These are phyloP conservation scores for Septoria linicola DNA, from an alignment of 2,329 filamentous ascomycete genomes.

Conservation along the genomic window DNA sequence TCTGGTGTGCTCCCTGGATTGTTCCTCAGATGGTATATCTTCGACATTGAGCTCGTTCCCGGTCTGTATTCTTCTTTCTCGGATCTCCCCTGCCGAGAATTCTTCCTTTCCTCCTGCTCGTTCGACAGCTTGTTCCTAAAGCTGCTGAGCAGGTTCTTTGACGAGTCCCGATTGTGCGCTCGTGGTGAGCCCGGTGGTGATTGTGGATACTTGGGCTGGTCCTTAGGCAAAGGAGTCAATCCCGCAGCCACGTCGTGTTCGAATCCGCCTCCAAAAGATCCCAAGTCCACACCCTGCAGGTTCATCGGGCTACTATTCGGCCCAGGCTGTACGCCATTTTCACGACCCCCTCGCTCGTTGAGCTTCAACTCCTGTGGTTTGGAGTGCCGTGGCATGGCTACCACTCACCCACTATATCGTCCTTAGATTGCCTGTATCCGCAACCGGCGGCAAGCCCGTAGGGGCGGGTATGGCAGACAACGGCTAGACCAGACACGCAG, in stretches of 20 bases:
- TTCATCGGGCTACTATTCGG: slow-evolving; percentile 38
- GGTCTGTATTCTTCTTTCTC: slow-evolving; percentile 35
- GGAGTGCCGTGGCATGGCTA: slow-evolving; percentile 34
- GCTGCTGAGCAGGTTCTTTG: slow-evolving; percentile 32
- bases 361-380: slow-evolving; percentile 37
- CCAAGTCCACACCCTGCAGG: slow-evolving; percentile 39
- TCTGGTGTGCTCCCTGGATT: slow-evolving; percentile 51
- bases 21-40: slow-evolving; percentile 44
- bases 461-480: slow-evolving; percentile 22
- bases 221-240: slow-evolving; percentile 24
- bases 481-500: slow-evolving; percentile 25
- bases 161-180: slow-evolving; percentile 28
- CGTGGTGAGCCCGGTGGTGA: slow-evolving; percentile 36
- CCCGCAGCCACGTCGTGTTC: slow-evolving; percentile 29
- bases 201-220: slow-evolving; percentile 28
- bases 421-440: slow-evolving; percentile 25
- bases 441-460: slow-evolving; percentile 25
- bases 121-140: slow-evolving; percentile 29
- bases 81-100: slow-evolving; percentile 28
- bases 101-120: slow-evolving; percentile 23
- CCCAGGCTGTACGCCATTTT: slow-evolving; percentile 21
- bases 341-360: slow-evolving; percentile 24
- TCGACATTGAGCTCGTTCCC: slow-evolving; percentile 35
- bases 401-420: slow-evolving; percentile 11
- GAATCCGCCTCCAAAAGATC: slow-evolving; percentile 38